phyloP scores from a whole-genome alignment of 495 filamentous ascomycete species.

The Penicillium samsonianum region DNA sequence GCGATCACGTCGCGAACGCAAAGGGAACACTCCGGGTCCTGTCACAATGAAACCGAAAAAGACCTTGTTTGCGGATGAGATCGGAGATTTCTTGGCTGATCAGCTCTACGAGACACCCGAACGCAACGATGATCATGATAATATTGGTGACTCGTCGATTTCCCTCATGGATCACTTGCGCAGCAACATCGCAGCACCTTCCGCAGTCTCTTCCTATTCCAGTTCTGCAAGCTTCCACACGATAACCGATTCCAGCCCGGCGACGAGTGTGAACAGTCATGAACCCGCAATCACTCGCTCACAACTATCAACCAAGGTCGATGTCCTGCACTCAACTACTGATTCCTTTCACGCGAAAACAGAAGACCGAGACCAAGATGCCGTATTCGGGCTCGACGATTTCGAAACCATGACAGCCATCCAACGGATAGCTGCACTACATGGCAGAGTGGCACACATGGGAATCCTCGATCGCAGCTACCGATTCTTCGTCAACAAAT shows the following conservation, averaged over 20 bases:
- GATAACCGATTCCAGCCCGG: conserved; percentile 10
- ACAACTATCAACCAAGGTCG: not conserved
- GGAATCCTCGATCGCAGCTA: conserved; percentile 48
- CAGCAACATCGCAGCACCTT: conserved; percentile 6
- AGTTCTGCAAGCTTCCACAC: conserved; percentile 23
- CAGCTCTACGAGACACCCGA: conserved; percentile 20
- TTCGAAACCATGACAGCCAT: conserved; percentile 35
- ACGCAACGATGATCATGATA: conserved; percentile 2
- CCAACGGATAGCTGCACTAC: conserved; percentile 29
- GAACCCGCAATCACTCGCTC: conserved; percentile 3
- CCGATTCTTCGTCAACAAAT: conserved; percentile 41
- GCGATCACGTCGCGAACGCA: conserved; percentile 15
- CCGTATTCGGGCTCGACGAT: conserved; percentile 31
- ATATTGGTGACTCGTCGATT: not conserved
- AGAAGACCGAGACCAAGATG: conserved; percentile 6
- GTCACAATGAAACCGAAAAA: conserved; percentile 19
- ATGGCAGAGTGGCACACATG: conserved; percentile 48
- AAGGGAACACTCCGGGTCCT: conserved; percentile 10
- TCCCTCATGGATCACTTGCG: conserved; percentile 28
- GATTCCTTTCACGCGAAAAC: conserved; percentile 1
- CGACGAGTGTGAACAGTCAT: conserved; percentile 21
- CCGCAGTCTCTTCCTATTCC: conserved; percentile 14
- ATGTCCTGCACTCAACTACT: not conserved
- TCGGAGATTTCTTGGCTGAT: conserved; percentile 25
- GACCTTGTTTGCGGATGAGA: conserved; percentile 22